Percentiles rank a stretch among this genome's conserved stretches.
Conservation (phyloP, 78 protist genomes). For the Speleostelium caveatum region DNA sequence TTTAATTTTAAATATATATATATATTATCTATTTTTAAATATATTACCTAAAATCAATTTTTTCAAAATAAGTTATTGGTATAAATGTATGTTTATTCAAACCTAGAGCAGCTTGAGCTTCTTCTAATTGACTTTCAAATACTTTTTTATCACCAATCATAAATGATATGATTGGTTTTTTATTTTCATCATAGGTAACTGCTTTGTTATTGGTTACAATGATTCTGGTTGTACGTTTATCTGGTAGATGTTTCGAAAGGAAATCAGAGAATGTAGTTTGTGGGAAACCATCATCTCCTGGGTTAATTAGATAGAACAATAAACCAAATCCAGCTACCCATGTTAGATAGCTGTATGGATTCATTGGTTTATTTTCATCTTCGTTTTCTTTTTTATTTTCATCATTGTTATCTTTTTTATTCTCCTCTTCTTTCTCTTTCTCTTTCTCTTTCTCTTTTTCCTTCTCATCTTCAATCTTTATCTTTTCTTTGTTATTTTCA, state of each 20-base stretch:
- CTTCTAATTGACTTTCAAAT: constrained; percentile 73
- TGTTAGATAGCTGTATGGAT: not conserved
- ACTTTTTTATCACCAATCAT: constrained; percentile 69
- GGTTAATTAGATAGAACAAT: not conserved
- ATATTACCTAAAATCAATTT: not conserved
- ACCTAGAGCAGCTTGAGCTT: constrained; percentile 48
- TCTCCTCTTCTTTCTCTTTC: not conserved
- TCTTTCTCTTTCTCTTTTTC: not conserved
- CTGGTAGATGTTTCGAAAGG: not conserved
- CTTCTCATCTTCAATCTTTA: not conserved
- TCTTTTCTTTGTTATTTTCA: not conserved
- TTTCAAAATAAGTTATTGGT: constrained; percentile 40
- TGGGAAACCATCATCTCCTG: not conserved
- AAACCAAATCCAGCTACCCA: not conserved
- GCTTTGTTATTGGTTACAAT: constrained; percentile 19
- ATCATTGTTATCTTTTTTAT: constrained; percentile 2
- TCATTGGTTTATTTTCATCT: not conserved
- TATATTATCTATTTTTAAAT: not conserved
- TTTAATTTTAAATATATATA: not conserved
- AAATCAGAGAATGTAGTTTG: constrained; percentile 29
- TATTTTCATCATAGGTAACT: not conserved
- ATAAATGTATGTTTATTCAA: constrained; percentile 10
- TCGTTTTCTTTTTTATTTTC: not conserved
- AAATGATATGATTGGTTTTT: not conserved
- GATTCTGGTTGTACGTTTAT: constrained; percentile 30